Conservation (phyloP, 495 filamentous ascomycete species). For the Penicilliopsis zonata region DNA sequence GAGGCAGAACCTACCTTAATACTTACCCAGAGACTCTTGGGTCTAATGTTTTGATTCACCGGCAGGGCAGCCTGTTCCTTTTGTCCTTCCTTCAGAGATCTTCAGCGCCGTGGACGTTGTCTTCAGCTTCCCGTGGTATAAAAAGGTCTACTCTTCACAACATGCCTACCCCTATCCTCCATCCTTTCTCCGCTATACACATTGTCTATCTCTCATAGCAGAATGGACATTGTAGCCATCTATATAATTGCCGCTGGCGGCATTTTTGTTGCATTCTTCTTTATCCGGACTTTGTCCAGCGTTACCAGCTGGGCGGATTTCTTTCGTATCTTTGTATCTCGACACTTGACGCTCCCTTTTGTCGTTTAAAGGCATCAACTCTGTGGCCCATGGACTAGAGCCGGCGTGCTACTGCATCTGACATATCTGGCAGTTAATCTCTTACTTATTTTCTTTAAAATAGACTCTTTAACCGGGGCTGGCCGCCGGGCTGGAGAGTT, state of each 20-base stretch:
- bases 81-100: conserved; percentile 1
- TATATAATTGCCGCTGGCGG: conserved; percentile 10
- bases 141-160: neutral
- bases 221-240: conserved; percentile 6
- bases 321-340: conserved; percentile 6
- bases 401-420: conserved; percentile 6
- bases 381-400: conserved; percentile 10
- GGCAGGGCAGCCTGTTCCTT: neutral
- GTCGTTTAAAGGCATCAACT: conserved; percentile 7
- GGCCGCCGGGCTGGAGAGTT: conserved; percentile 11
- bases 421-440: conserved; percentile 9
- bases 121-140: neutral
- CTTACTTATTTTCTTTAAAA: conserved; percentile 9
- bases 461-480: conserved; percentile 2
- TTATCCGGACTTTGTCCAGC: conserved; percentile 4
- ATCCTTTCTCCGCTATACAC: conserved; percentile 1
- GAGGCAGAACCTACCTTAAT: neutral
- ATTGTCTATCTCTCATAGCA: neutral
- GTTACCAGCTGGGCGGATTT: conserved; percentile 5
- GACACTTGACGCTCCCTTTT: conserved; percentile 9
- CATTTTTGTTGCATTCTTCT: conserved; percentile 7
- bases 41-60: neutral
- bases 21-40: conserved; percentile 1
- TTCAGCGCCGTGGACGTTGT: neutral
- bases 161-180: neutral